Percentiles rank a stretch among this genome's conserved stretches.
Conservation (phyloP, 2,329 filamentous ascomycete species). For the Arthroderma sp. region DNA sequence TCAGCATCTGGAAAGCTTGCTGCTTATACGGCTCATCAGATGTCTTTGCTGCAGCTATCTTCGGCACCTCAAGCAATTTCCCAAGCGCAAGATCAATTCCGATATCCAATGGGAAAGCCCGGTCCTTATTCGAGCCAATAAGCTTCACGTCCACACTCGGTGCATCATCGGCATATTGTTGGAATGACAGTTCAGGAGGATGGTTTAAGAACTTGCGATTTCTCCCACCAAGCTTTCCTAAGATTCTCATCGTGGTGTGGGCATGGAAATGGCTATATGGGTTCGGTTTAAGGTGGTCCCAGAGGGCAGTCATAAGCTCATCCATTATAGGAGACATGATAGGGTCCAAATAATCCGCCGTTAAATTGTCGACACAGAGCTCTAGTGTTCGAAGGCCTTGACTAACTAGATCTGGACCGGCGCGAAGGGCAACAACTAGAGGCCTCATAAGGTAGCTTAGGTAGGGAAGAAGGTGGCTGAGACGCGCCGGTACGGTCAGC, state of each 20-base stretch:
- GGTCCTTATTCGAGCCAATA: constrained; percentile 76
- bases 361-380: constrained; percentile 94
- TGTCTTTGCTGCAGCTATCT: constrained; percentile 42
- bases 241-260: constrained; percentile 92
- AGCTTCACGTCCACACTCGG: constrained; percentile 80
- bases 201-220: constrained; percentile 93
- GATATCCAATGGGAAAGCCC: constrained; percentile 73
- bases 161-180: constrained; percentile 73
- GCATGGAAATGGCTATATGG: constrained; percentile 96
- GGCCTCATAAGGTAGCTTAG: constrained; percentile 94
- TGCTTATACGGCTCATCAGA: constrained; percentile 81
- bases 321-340: constrained; percentile 99
- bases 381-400: constrained; percentile 89
- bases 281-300: constrained; percentile 84
- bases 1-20: constrained; percentile 78
- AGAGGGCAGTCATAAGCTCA: constrained; percentile 93
- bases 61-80: constrained; percentile 71
- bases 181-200: constrained; percentile 69
- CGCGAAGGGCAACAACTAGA: constrained; percentile 84
- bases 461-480: constrained; percentile 91
- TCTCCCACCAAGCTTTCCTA: constrained; percentile 88
- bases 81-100: constrained; percentile 81
- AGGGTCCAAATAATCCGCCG: constrained; percentile 91
- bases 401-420: constrained; percentile 83
- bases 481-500: constrained; percentile 81